Base-by-base conservation (phyloP, 176 grass and related monocot species). In the Rhipidocladum racemiflorum region DNA sequence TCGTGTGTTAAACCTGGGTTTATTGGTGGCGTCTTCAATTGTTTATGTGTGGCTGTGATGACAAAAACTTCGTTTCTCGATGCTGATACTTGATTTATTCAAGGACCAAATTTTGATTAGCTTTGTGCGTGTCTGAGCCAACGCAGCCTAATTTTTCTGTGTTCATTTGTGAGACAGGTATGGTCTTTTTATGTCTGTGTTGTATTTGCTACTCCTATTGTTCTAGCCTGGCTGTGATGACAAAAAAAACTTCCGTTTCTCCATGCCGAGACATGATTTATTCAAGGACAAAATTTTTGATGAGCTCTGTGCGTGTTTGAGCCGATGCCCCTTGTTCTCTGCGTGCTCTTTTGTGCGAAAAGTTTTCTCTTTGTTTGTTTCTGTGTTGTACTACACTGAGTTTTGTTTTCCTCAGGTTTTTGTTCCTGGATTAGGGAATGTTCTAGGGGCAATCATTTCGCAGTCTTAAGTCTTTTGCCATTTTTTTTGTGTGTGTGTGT, bases 101-200 rank as follows among this genome's bases (percentile, higher is more conserved):
- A 57, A 80, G 70, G 73, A 75, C 67, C 51, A 77, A 64, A 61
- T 67, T 75, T 81, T 88, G 85, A 86, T 86, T 82, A 92, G 68
- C 60, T 86, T 56, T 92, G 40, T 93, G 81, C 82, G 49, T 92
- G 77, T 83, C 85, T 90, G 78, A 90, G 90, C 78, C 67, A 38
- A 7, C 42, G 40, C 24, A 44, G 4, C 40, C 14, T 23, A 14
- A 7, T n/a, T 5, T 80, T 66, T 68, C 1, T 54, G n/a, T 55
- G 13, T 80, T 21, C 23, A 53, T 63, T 40, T 78, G 6, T 49
- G 4, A 9, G 29, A 29, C 18, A 61, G 6, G 11, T 40, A 23
- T 23, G 20, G 11, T 23, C 23, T n/a, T 44, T 32, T 7, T 43
- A 23, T 30, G 17, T 12, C 40, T 68, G 36, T 24, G 17, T 45